Base-by-base conservation (phyloP, 2,329 filamentous ascomycete species). In the Fusarium bulbicola region DNA sequence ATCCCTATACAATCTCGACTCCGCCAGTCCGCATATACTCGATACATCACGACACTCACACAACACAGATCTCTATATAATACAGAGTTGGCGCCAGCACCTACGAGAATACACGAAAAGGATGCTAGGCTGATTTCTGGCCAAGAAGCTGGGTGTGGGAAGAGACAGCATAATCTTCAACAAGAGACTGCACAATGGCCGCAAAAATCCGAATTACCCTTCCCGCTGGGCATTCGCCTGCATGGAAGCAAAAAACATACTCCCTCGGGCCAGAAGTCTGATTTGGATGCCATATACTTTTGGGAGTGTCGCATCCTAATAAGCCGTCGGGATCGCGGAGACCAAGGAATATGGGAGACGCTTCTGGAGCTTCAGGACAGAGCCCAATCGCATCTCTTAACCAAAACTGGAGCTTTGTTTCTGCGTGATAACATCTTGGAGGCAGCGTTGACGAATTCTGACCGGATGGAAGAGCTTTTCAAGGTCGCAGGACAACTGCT, bases 401-500 rank as follows among this genome's bases (percentile, higher is more conserved):
- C 72, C 6, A 63, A 68, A 12, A 47, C 63, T 32, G 64, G 75
- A 32, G 76, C 80, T 21, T 74, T 78, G 14, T 30, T 61, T 14
- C 62, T 82, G 32, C 78, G 81, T 20, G 77, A 81, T 37, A 70
- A 72, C 21, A 75, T 83, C 18, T 58, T 84, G 30, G 67, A 68
- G 14, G 78, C 79, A 34, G 79, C 80, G 21, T 58, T 83, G 34
- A 59, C 66, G 20, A 57, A 77, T 24, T 68, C 78, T 37, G 59
- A 53, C 16, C 76, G 78, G 40, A 75, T 81, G 56, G 60, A 70
- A 15, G 52, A 72, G 28, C 63, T 82, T 43, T 74, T 81, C 57
- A 52, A 64, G n/a, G 69, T 76, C 32, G 80, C 77, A 8, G 65
- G 76, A 40, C 53, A 74, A 78, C 83, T 89, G 62, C 76, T 79